Evolutionary conservation across 2,329 filamentous ascomycete species (phyloP), one percentile per base, ranked within the genome.

Genomic region (Grosmannia serpens): DNA sequence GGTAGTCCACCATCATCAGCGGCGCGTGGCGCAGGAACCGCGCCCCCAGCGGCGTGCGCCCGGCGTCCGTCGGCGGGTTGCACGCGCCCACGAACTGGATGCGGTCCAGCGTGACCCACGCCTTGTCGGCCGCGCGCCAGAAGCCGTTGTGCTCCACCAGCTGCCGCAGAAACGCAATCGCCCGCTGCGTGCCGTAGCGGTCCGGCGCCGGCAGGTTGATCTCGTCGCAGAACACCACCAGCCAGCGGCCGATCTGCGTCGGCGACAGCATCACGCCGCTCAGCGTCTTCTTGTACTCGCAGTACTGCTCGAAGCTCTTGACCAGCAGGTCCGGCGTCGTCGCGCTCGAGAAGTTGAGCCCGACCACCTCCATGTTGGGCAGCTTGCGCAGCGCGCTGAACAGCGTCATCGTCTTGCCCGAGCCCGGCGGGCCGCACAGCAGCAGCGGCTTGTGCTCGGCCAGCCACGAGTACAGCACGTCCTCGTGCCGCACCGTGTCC

Each of bases 1-100:
- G 94, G 68, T 99, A 99, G 69, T 99, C 94, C 49, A 99, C 95
- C 95, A 99, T 99, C 73, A 99, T 88, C 58, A 99, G 83, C n/a
- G 94, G 94, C 20, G 94, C 91, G 71, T 99, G 95, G 60, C 95
- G 85, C 64, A 99, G 80, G 82, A 99, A 99, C 65, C 94, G 83
- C 55, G 90, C 85, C 50, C 90, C 94, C 77, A 99, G 86, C 0
- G 94, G 88, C 15, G 94, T 97, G 81, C 94, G 91, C 29, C 94
- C 94, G 65, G 91, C 91, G 74, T 99, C 95, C 0, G 94, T 97
- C 0, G 94, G 94, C 66, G 94, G 95, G 73, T 99, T 99, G 71
- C 94, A 99, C 67, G 94, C 94, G 66, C 94, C 94, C 57, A 99
- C 95, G 65, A 99, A 99, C 69, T 99, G 94, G 67, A 99, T 97